These are phyloP conservation scores for Hymenoscyphus linearis DNA, from an alignment of 2,329 filamentous ascomycete genomes.

Conservation along the genomic window DNA sequence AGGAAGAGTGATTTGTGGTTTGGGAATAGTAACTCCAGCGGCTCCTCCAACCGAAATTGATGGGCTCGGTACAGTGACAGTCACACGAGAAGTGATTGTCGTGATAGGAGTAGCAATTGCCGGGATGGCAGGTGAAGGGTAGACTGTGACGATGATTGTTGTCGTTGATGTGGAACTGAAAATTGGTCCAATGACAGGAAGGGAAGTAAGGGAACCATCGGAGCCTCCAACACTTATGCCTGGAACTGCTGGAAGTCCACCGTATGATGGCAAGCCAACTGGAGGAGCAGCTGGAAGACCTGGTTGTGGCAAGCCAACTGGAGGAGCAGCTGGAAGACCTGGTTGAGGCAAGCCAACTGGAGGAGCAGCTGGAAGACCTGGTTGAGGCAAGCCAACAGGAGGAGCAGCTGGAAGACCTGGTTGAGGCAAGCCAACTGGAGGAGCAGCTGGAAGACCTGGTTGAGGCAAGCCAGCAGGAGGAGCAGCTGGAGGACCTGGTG, in stretches of 20 bases:
- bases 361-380: too few relatives aligned
- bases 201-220: neutral
- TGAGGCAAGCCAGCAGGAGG: too few relatives aligned
- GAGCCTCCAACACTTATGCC: neutral
- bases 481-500: too few relatives aligned
- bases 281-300: too few relatives aligned
- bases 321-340: neutral
- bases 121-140: neutral
- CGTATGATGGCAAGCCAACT: too few relatives aligned
- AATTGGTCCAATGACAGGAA: neutral
- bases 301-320: too few relatives aligned
- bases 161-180: neutral
- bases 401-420: too few relatives aligned
- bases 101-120: neutral
- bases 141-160: neutral
- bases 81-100: neutral
- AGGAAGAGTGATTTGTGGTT: neutral
- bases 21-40: neutral
- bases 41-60: neutral
- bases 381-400: too few relatives aligned
- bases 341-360: too few relatives aligned
- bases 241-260: neutral
- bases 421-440: too few relatives aligned
- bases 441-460: too few relatives aligned
- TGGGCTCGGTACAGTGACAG: neutral